Evolutionary conservation across 1,139 yeast species (phyloP).

Genomic region (Lodderomyces orthopsilosis): DNA sequence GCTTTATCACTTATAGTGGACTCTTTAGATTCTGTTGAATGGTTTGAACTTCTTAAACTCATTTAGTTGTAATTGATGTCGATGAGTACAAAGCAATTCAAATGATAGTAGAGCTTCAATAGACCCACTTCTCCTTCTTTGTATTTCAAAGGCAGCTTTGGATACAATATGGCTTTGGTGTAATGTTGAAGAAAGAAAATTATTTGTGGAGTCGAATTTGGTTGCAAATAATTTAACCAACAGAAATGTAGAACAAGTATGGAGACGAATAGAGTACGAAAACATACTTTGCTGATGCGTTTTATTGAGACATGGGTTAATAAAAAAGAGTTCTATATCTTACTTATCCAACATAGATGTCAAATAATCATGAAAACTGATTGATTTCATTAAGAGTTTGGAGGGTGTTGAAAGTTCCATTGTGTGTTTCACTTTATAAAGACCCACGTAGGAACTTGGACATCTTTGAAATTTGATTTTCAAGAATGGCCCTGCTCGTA

Average conservation of each 20-base stretch:
- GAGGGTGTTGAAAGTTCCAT: too few relatives aligned
- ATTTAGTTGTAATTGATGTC: not conserved
- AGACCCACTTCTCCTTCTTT: not conserved
- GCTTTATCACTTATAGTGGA: conserved; percentile 7
- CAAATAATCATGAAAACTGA: too few relatives aligned
- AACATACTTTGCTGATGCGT: too few relatives aligned
- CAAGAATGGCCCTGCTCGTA: too few relatives aligned
- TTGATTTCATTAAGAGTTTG: too few relatives aligned
- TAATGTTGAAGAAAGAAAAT: not conserved
- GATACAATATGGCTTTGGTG: not conserved
- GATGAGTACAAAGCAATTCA: not conserved
- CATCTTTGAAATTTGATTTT: too few relatives aligned
- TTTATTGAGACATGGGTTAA: too few relatives aligned
- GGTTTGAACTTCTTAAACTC: not conserved
- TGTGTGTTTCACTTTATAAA: too few relatives aligned
- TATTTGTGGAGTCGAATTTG: not conserved
- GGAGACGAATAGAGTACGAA: too few relatives aligned
- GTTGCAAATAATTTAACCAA: conserved; percentile 2
- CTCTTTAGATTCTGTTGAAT: conserved; percentile 9
- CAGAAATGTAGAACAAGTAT: too few relatives aligned
- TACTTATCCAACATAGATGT: too few relatives aligned
- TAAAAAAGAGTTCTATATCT: not conserved
- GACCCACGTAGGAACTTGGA: too few relatives aligned
- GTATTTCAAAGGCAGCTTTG: not conserved
- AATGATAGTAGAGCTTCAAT: not conserved